These are phyloP conservation scores for Gossypioides kirkii DNA, from an alignment of 345 rosid species.

Conservation along the genomic window DNA sequence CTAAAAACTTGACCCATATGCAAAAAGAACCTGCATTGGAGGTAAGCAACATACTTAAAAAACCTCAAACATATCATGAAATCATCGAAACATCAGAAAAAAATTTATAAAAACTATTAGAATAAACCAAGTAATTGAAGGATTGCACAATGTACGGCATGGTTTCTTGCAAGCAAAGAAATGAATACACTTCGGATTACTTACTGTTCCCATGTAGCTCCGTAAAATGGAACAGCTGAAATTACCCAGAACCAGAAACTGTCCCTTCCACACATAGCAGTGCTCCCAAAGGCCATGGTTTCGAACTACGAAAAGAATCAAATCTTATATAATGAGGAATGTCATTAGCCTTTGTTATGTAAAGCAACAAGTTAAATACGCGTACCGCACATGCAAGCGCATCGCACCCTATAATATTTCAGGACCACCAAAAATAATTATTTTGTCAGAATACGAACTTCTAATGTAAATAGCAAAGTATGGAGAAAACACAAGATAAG, in stretches of 20 bases:
- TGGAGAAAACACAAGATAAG: constrained; percentile 9
- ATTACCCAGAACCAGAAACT: constrained; percentile 94
- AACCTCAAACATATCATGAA: not conserved
- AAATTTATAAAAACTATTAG: not conserved
- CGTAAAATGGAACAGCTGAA: constrained; percentile 87
- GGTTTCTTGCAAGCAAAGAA: not conserved
- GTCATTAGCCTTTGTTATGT: not conserved
- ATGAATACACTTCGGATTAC: constrained; percentile 21
- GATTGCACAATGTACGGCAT: not conserved
- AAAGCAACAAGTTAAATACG: constrained; percentile 23
- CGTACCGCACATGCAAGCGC: constrained; percentile 99
- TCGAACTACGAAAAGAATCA: constrained; percentile 53
- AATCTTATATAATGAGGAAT: not conserved
- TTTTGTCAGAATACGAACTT: constrained; percentile 16
- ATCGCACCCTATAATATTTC: constrained; percentile 77
- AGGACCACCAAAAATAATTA: constrained; percentile 9
- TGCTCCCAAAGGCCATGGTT: constrained; percentile 82
- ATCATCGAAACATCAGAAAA: not conserved
- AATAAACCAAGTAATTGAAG: not conserved
- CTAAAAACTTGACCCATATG: not conserved
- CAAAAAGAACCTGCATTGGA: not conserved
- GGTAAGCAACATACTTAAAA: not conserved
- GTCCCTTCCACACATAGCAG: constrained; percentile 90
- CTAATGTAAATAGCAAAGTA: not conserved
- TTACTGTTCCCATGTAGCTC: constrained; percentile 98